Conservation (phyloP, 495 filamentous ascomycete genomes). For the Annulohypoxylon maeteangense region DNA sequence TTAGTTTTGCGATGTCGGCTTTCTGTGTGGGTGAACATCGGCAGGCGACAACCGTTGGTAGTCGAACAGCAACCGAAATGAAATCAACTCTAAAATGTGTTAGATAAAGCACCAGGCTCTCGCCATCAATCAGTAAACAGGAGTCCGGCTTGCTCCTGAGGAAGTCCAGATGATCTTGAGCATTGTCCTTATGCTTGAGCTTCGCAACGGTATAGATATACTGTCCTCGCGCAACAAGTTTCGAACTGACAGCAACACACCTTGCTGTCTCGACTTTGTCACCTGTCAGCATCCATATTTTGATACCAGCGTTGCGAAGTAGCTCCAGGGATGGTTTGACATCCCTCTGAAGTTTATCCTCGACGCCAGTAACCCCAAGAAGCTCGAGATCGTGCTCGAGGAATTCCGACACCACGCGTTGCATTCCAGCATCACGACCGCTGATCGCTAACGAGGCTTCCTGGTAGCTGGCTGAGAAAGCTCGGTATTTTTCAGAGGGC, state of each 20-base stretch:
- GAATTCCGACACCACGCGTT: slow-evolving; percentile 78
- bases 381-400: slow-evolving; percentile 91
- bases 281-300: slow-evolving; percentile 99
- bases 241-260: slow-evolving; percentile 94
- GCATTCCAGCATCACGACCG: slow-evolving; percentile 82
- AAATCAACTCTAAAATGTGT: slow-evolving; percentile 83
- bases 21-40: slow-evolving; percentile 98
- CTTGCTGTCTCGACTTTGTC: slow-evolving; percentile 99
- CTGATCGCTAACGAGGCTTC: slow-evolving; percentile 83
- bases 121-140: slow-evolving; percentile 94
- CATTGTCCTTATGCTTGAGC: slow-evolving; percentile 77
- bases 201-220: slow-evolving; percentile 95
- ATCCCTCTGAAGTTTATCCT: slow-evolving; percentile 94
- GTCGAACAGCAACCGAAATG: slow-evolving; percentile 84
- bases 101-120: slow-evolving; percentile 84
- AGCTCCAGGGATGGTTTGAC: slow-evolving; percentile 95
- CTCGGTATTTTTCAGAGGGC: slow-evolving; percentile 76
- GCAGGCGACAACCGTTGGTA: slow-evolving; percentile 95
- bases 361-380: slow-evolving; percentile 95
- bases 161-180: slow-evolving; percentile 86
- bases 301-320: slow-evolving; percentile 97
- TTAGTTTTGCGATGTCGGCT: slow-evolving; percentile 89
- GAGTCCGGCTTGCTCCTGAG: slow-evolving; percentile 87
- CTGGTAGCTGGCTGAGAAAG: slow-evolving; percentile 79
- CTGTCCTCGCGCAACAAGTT: slow-evolving; percentile 93